A percentile compares a stretch with the other conserved stretches of the same genome.
These are phyloP conservation scores for Neltuma alba DNA, from an alignment of 306 rosid species.

Conservation along the genomic window DNA sequence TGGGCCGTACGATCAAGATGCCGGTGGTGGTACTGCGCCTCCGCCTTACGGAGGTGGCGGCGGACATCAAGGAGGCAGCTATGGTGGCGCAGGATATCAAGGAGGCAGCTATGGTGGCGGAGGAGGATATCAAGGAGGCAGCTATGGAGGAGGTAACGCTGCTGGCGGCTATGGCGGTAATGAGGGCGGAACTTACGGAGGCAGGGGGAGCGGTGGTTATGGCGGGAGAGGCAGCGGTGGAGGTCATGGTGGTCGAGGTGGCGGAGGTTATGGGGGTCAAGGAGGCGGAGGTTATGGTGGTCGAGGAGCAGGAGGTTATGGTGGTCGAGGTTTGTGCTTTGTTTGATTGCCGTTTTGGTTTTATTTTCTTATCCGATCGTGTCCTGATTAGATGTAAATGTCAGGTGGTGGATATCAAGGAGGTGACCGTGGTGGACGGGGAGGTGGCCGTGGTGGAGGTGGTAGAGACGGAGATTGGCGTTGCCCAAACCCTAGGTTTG, in stretches of 20 bases:
- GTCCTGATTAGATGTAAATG: slow-evolving; percentile 27
- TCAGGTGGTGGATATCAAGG: slow-evolving; percentile 61
- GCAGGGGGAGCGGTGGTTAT: slow-evolving; percentile 36
- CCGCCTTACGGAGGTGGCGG: slow-evolving; percentile 71
- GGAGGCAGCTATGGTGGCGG: slow-evolving; percentile 41
- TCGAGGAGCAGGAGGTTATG: slow-evolving; percentile 55
- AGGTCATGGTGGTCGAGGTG: not conserved
- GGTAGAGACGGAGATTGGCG: slow-evolving; percentile 99
- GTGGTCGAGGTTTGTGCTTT: slow-evolving; percentile 78
- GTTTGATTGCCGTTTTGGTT: not conserved
- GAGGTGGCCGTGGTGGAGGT: slow-evolving; percentile 82
- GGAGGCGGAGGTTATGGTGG: slow-evolving; percentile 53
- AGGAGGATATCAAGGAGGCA: slow-evolving; percentile 15
- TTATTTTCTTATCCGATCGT: not conserved
- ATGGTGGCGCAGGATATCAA: slow-evolving; percentile 30
- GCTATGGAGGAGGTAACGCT: slow-evolving; percentile 32
- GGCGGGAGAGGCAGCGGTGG: slow-evolving; percentile 38
- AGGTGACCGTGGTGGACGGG: slow-evolving; percentile 82
- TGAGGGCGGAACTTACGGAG: slow-evolving; percentile 30
- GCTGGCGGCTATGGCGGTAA: slow-evolving; percentile 47
- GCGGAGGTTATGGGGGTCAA: slow-evolving; percentile 44
- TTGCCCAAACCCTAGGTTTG: slow-evolving; percentile 81
- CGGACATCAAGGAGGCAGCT: slow-evolving; percentile 44
- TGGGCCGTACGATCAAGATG: slow-evolving; percentile 86
- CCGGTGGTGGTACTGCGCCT: slow-evolving; percentile 72